Evolutionary conservation across 192 early-diverging fungal genomes (phyloP), one percentile per base, ranked within the genome.

Genomic region (Podila horticola): DNA sequence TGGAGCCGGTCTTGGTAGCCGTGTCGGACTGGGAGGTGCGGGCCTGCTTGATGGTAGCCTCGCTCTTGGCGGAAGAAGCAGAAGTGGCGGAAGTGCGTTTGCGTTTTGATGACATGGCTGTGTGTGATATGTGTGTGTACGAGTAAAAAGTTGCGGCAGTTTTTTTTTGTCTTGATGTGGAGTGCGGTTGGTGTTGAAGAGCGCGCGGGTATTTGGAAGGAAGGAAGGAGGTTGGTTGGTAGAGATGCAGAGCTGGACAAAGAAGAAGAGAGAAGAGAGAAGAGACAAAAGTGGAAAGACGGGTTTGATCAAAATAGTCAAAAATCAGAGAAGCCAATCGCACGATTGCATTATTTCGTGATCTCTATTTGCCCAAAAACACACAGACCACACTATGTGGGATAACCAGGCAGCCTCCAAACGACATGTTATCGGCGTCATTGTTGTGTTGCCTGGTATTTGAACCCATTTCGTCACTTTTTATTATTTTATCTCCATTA

Each of bases 101-200:
- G 55, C 77, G 70, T 45, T 81, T 81, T 49, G 77, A 64, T 5
- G 77, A 64, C 71, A 73, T 79, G 41, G 17, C 31, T 20, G 17
- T 22, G 51, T 30, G 34, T 36, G 34, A 36, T 36, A 10, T 36
- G 34, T 61, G 59, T 19, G 9, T 61, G n/a, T n/a, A n/a, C n/a
- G 30, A 19, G 13, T 29, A 60, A 19, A 61, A 45, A 41, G 38
- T 45, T 36, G 34, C 0, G 11, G 34, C 11, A 1, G 34, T 36
- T 8, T 10, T 26, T 45, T 7, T 2, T 60, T 41, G 38, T n/a
- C 17, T 26, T 22, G 34, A 48, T 11, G 22, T 6, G 49, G 29
- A 29, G 10, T 64, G 11, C 9, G 11, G 8, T 64, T 55, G n/a
- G 9, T 64, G 20, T 29, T n/a, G 5, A 19, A 61, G 26, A 45